A percentile compares a stretch with the other conserved stretches of the same genome.
Conservation (phyloP, 1,284 basidiomycete species). For the Apiotrichum domesticum region DNA sequence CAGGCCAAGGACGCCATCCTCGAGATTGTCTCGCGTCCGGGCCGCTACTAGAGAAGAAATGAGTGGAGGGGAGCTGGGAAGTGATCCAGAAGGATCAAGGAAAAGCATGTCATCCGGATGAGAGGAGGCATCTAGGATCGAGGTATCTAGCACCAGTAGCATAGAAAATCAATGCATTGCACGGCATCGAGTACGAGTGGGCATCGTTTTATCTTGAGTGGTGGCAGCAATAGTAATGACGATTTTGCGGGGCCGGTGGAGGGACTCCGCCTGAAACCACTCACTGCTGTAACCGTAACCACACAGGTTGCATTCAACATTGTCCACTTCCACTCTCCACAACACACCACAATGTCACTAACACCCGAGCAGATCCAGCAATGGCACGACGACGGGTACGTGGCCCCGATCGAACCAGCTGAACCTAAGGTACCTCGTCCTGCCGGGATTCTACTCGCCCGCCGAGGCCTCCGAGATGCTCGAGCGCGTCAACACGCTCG, state of each 20-base stretch:
- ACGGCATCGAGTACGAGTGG: not conserved
- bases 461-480: conserved; percentile 62
- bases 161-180: conserved; percentile 1
- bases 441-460: conserved; percentile 64
- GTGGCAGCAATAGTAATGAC: too few species aligned
- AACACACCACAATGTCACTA: conserved; percentile 18
- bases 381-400: conserved; percentile 34
- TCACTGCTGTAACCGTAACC: too few species aligned
- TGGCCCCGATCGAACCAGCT: not conserved
- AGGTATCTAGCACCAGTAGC: not conserved
- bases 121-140: not conserved
- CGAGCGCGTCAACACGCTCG: conserved; percentile 61
- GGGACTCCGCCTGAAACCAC: too few species aligned
- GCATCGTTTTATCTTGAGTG: too few species aligned
- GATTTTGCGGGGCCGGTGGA: too few species aligned
- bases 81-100: not conserved
- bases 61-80: not conserved
- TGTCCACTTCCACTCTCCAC: not conserved
- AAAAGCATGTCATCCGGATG: not conserved
- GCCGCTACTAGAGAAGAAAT: conserved; percentile 5
- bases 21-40: conserved; percentile 52
- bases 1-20: conserved; percentile 76
- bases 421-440: conserved; percentile 61
- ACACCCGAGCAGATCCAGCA: conserved; percentile 28
- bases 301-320: too few species aligned